Evolutionary conservation across 2,329 filamentous ascomycete genomes (phyloP), one percentile per base, ranked within the genome.

Genomic region (Cytospora mali): DNA sequence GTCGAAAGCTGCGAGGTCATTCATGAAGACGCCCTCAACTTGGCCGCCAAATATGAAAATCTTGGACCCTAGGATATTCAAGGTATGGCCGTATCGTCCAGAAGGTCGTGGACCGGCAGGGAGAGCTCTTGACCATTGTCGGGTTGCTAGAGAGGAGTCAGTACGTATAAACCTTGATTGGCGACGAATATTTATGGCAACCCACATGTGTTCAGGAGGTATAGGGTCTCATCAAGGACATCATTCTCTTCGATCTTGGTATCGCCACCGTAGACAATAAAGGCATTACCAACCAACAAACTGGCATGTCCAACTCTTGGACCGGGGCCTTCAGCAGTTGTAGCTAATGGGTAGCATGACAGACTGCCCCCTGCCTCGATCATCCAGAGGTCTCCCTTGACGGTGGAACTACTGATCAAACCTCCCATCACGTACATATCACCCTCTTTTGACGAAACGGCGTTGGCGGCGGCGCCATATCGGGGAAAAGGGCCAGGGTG

Each of bases 361-460:
- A 98, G 87, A 74, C 86, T 93, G 10, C 88, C 89, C 58, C 90
- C 93, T 65, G 93, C 92, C 75, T 99, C 95, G 53, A 98, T 90
- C 88, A 98, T 90, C 96, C 96, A 99, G 53, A 99, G 77, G 77
- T 99, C 95, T 54, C 95, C 95, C 74, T 97, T 97, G 51, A 98
- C 95, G 2, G 92, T 97, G 42, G 93, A 91, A 68, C 94, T 94
- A 72, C 96, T 94, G 71, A 99, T 94, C 65, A 99, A 79, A 56
- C 95, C 95, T 66, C 95, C 95, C 93, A 99, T 98, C 72, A 99
- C 84, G 72, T 98, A 99, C 62, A 99, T 91, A 70, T 96, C 92
- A 64, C 96, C 96, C 76, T 99, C 95, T 77, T 98, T 98, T 46
- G 93, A 97, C 27, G 93, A 91, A 18, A 90, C 84, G 0, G 93